Evolutionary conservation across 2,329 filamentous ascomycete species (phyloP).

Genomic region (Claviceps cyperi): DNA sequence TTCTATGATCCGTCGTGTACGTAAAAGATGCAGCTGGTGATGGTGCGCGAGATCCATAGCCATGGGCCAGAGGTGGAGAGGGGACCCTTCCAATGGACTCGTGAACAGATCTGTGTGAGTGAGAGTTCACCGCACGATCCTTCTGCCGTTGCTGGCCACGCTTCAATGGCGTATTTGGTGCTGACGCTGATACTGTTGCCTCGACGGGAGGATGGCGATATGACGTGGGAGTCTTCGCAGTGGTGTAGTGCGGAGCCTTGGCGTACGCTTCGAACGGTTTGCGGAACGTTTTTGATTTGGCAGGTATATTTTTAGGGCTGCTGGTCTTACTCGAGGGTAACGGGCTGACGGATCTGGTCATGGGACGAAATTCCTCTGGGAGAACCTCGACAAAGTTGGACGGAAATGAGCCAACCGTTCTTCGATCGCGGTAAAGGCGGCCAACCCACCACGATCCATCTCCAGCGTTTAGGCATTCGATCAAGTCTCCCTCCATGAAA

Average conservation of each 20-base stretch:
- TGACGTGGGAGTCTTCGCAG: slow-evolving; percentile 44
- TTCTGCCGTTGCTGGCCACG: slow-evolving; percentile 5
- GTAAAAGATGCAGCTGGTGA: slow-evolving; percentile 12
- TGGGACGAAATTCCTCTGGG: slow-evolving; percentile 70
- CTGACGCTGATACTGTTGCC: slow-evolving; percentile 10
- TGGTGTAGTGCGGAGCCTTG: slow-evolving; percentile 51
- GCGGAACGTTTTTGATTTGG: slow-evolving; percentile 49
- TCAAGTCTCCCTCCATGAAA: slow-evolving; percentile 93
- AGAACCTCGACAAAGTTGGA: slow-evolving; percentile 95
- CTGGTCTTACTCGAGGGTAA: slow-evolving; percentile 42
- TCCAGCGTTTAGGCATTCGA: slow-evolving; percentile 94
- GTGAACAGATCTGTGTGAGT: slow-evolving; percentile 11
- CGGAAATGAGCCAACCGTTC: slow-evolving; percentile 84
- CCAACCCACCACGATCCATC: slow-evolving; percentile 99
- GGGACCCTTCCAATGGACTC: slow-evolving; percentile 9
- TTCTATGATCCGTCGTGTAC: slow-evolving; percentile 12
- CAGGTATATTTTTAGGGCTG: slow-evolving; percentile 37
- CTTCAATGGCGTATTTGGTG: slow-evolving; percentile 10
- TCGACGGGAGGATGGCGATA: slow-evolving; percentile 28
- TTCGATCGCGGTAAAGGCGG: slow-evolving; percentile 72
- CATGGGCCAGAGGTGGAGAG: slow-evolving; percentile 13
- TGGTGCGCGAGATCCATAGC: slow-evolving; percentile 18
- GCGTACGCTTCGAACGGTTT: slow-evolving; percentile 55
- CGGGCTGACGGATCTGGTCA: slow-evolving; percentile 44
- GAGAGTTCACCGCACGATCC: slow-evolving; percentile 14